Evolutionary conservation across 192 early-diverging fungal genomes (phyloP), one percentile per base, ranked within the genome.

Genomic region (Oehlia diaphana): DNA sequence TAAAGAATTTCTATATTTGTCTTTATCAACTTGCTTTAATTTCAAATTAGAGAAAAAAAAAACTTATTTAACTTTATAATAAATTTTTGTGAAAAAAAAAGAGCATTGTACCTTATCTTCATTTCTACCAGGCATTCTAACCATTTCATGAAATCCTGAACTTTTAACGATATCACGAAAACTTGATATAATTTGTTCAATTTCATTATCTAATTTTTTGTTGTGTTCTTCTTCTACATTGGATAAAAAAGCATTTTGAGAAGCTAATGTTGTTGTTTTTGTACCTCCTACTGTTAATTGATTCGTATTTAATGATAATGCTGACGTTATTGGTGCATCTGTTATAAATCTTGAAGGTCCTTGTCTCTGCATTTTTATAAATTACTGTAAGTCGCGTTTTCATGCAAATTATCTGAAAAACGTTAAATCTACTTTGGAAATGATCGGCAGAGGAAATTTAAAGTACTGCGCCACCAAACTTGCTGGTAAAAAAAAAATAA

Each of bases 11-110:
- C 68, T 26, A 44, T 67, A 79, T 61, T 79, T 70, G n/a, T 79
- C 77, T 71, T 79, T 79, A 61, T 70, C 77, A 67, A 79, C 69
- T n/a, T 12, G 9, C 77, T 79, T 33, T 31, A 31, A 67, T 9
- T 39, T 67, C 31, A 66, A 19, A 62, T 47, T 12, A 12, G 44
- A 7, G 5, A n/a, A 58, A 50, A 9, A n/a, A 53, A 4, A 53
- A 31, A 16, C 35, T 37, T 37, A 37, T 53, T 7, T 10, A 39
- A 12, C 21, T 63, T 67, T 33, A 37, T 12, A 31, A 65, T 28
- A 8, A n/a, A 16, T 14, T 23, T 35, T 64, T 12, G 4, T 23
- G 14, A 23, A 16, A 39, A 13, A 8, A 66, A 66, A 9, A 67
- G 6, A 1, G 14, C 10, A 50, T 1, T 9, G 16, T 77, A 79